Conservation (phyloP, 371 early-diverging fungal species). For the Basidiobolus meristosporus region DNA sequence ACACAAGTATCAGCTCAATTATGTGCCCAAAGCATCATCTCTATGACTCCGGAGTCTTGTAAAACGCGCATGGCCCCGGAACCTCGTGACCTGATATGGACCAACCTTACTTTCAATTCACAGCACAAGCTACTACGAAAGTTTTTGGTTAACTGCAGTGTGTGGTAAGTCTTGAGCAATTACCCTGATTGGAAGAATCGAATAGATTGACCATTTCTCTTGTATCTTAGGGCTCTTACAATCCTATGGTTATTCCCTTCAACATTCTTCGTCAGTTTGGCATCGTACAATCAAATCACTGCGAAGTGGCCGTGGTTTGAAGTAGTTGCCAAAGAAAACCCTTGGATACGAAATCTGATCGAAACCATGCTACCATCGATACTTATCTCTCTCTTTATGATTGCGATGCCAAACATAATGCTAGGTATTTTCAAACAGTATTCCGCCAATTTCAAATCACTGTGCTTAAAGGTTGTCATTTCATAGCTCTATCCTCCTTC, state of each 20-base stretch:
- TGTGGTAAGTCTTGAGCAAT: slow-evolving; percentile 18
- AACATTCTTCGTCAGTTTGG: slow-evolving; percentile 42
- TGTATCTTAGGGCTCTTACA: slow-evolving; percentile 26
- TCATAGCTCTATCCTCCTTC: too few species aligned
- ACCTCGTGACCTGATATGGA: slow-evolving; percentile 82
- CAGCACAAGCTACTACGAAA: slow-evolving; percentile 21
- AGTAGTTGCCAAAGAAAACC: too few species aligned
- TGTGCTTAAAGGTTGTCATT: too few species aligned
- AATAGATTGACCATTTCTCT: slow-evolving; percentile 7
- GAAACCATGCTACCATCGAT: too few species aligned
- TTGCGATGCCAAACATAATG: too few species aligned
- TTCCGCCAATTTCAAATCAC: too few species aligned
- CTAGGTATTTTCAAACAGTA: too few species aligned
- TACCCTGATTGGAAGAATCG: slow-evolving; percentile 7
- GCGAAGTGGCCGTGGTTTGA: too few species aligned
- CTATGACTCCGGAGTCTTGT: slow-evolving; percentile 42
- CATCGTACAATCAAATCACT: slow-evolving; percentile 6
- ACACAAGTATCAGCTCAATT: slow-evolving; percentile 21
- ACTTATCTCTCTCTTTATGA: too few species aligned
- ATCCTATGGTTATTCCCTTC: slow-evolving; percentile 51
- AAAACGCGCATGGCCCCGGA: slow-evolving; percentile 67
- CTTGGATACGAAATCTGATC: too few species aligned
- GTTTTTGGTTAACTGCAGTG: slow-evolving; percentile 23
- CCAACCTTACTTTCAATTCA: slow-evolving; percentile 40
- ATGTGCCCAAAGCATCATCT: slow-evolving; percentile 33